phyloP scores from a whole-genome alignment of 129 eudicot species.

The Silybum marianum region DNA sequence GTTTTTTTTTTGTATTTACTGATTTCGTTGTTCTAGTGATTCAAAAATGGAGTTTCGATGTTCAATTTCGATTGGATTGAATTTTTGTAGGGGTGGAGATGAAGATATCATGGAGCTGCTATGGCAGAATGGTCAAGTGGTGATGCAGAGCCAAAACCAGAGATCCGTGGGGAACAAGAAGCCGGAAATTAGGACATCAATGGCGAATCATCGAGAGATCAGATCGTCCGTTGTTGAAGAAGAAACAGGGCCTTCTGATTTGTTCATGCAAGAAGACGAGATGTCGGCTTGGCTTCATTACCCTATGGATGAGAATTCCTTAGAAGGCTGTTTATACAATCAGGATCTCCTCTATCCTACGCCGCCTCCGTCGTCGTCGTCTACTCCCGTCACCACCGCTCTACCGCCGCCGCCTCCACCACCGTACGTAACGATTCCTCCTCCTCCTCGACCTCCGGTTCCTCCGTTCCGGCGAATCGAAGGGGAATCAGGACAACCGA shows the following conservation, averaged over 20 bases:
- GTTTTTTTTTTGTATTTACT: neutral
- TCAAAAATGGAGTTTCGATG: neutral
- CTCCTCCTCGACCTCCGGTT: slow-evolving; percentile 45
- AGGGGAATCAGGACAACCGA: slow-evolving; percentile 9
- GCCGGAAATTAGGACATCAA: slow-evolving; percentile 23
- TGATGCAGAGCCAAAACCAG: slow-evolving; percentile 54
- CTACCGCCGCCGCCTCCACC: slow-evolving; percentile 13
- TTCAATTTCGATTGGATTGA: neutral
- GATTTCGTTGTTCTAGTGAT: neutral
- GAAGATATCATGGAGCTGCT: slow-evolving; percentile 64
- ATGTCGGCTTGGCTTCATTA: slow-evolving; percentile 68
- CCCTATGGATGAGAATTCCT: slow-evolving; percentile 54
- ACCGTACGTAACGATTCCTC: slow-evolving; percentile 18
- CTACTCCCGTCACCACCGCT: neutral
- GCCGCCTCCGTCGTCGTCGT: slow-evolving; percentile 20
- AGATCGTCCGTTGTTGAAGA: slow-evolving; percentile 29
- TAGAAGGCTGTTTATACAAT: slow-evolving; percentile 49
- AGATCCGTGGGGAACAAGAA: slow-evolving; percentile 31
- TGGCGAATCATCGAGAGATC: slow-evolving; percentile 21
- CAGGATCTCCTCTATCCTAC: slow-evolving; percentile 39
- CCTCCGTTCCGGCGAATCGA: slow-evolving; percentile 27
- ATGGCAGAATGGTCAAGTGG: slow-evolving; percentile 78
- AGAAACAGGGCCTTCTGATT: slow-evolving; percentile 26
- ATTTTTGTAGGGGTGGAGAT: slow-evolving; percentile 35
- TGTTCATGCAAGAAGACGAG: slow-evolving; percentile 67